A percentile compares a stretch with the other conserved stretches of the same genome.
These are phyloP conservation scores for Phlebiopsis flavidoalba DNA, from an alignment of 768 basidiomycete species.

Conservation along the genomic window DNA sequence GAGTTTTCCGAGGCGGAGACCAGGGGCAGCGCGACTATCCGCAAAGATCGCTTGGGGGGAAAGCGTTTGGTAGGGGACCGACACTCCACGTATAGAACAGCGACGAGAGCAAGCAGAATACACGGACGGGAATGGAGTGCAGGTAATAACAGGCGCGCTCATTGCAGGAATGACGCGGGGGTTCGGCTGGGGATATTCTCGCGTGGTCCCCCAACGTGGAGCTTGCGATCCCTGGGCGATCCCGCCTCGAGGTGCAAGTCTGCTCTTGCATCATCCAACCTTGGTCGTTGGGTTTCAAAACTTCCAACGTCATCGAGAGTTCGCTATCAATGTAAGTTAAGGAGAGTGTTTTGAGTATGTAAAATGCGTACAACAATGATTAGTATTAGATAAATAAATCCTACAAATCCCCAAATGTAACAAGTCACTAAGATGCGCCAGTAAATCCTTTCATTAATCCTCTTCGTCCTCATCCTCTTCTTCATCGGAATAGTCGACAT, in stretches of 20 bases:
- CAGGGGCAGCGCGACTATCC: conserved; percentile 45
- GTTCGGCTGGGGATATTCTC: neutral
- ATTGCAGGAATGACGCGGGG: conserved; percentile 3
- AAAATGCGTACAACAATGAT: no score
- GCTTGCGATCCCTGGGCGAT: no score
- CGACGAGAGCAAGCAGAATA: neutral
- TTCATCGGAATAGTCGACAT: conserved; percentile 8
- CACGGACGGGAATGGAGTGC: no score
- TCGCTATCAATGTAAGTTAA: no score
- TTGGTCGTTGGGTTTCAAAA: no score
- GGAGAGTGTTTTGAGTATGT: no score
- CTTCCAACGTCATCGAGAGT: no score
- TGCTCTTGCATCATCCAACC: no score
- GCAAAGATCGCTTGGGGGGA: conserved; percentile 31
- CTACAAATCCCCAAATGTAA: neutral
- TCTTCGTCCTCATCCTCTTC: conserved; percentile 13
- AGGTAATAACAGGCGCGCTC: neutral
- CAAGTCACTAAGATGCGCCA: neutral
- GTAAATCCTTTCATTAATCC: neutral
- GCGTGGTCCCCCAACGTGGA: conserved; percentile 1
- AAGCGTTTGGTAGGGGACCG: conserved; percentile 10
- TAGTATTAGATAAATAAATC: no score
- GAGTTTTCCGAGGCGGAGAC: conserved; percentile 20
- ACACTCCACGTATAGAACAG: neutral
- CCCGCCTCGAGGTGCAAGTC: no score